Evolutionary conservation across 768 basidiomycete genomes (phyloP).

Genomic region (Pleurotus citrinopileatus): DNA sequence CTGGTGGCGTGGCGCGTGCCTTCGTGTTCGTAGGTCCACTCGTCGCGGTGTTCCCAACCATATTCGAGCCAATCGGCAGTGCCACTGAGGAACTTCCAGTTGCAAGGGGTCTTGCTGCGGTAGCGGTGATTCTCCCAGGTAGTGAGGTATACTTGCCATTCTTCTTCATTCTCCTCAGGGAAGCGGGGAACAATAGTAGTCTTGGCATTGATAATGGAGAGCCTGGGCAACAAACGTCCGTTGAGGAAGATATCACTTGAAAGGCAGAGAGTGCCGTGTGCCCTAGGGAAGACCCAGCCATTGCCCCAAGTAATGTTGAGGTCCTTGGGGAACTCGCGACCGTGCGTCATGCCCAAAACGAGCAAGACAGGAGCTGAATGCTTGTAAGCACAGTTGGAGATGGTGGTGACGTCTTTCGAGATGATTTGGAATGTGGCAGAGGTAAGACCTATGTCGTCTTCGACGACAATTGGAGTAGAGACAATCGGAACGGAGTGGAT

Average conservation of each 20-base stretch:
- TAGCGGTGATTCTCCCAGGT: slow-evolving; percentile 15
- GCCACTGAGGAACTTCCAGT: slow-evolving; percentile 12
- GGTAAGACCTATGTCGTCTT: slow-evolving; percentile 10
- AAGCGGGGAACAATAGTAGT: slow-evolving; percentile 13
- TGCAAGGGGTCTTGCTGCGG: slow-evolving; percentile 5
- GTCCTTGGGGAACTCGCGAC: slow-evolving; percentile 6
- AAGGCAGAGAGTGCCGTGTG: slow-evolving; percentile 15
- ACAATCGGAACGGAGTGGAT: slow-evolving; percentile 1
- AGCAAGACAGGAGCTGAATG: not conserved
- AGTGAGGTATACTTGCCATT: slow-evolving; percentile 14
- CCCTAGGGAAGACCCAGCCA: slow-evolving; percentile 10
- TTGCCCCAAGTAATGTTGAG: slow-evolving; percentile 8
- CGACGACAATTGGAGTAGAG: not conserved
- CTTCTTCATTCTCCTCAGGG: slow-evolving; percentile 14
- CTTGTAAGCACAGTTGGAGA: slow-evolving; percentile 4
- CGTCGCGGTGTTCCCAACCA: slow-evolving; percentile 12
- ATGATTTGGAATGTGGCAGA: slow-evolving; percentile 3
- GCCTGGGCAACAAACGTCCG: slow-evolving; percentile 11
- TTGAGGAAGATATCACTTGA: slow-evolving; percentile 17
- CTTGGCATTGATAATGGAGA: slow-evolving; percentile 14
- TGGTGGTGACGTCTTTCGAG: slow-evolving; percentile 3
- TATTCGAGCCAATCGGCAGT: slow-evolving; percentile 11
- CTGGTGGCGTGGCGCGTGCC: slow-evolving; percentile 4
- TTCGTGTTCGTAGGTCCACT: slow-evolving; percentile 16
- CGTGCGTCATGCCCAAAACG: slow-evolving; percentile 2